Base-by-base conservation (phyloP, 306 rosid species). In the Lathyrus aphaca region DNA sequence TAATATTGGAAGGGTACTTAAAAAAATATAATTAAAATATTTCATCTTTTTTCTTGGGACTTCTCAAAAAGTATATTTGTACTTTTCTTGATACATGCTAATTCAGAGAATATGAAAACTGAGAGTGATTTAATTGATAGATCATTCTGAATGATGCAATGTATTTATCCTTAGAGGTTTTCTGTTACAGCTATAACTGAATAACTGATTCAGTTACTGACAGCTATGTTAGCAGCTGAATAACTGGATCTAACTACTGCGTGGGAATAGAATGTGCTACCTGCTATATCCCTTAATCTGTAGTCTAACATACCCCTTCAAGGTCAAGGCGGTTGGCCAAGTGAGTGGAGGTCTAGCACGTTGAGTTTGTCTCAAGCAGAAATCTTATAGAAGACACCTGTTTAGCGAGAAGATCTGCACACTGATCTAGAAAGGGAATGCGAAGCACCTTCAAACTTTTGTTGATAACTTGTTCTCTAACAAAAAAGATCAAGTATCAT, bases 31-130 rank as follows among this genome's bases (percentile, higher is more conserved):
- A 49, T 62, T 23, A n/a, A 50, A 62, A 23, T 6, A 50, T 50
- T 73, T 62, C 32, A 48, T 56, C 18, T n/a, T 48, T 49, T 49
- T 50, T 50, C 23, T 53, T 39, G 35, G 46, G 57, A 8, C 32
- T 29, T 63, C n/a, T 54, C 38, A 19, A 39, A 39, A 66, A n/a
- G 15, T 18, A 45, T 30, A 50, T 7, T 7, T 53, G 40, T 48
- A 10, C 35, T 48, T 48, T 66, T 16, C 32, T 57, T 54, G 49
- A 48, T 16, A 48, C 55, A 12, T 17, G 12, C 18, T 17, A 9
- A 17, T 49, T 49, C 23, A 17, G 55, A 15, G 55, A 46, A 16
- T 49, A 17, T 49, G 55, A 49, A 16, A 49, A 49, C 13, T 17
- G 12, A 46, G 16, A 16, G 18, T 49, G 23, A 49, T 49, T 49